Evolutionary conservation across 768 basidiomycete genomes (phyloP).

Genomic region (Pleurotus djamor): DNA sequence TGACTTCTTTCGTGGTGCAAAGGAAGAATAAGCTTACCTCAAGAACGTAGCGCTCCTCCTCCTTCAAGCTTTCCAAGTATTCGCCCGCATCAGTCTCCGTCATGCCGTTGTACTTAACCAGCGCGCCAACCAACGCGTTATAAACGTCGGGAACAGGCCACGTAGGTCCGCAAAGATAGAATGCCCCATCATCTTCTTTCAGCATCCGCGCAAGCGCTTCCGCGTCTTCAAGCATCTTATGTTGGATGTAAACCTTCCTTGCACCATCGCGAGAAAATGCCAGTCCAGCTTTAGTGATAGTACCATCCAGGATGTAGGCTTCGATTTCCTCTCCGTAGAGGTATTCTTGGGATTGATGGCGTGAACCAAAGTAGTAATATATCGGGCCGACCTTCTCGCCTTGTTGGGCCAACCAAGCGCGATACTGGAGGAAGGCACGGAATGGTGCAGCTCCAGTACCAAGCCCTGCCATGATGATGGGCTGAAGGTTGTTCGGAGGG

Average conservation of each 20-base stretch:
- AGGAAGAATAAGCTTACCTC: constrained; percentile 54
- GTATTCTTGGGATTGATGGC: constrained; percentile 93
- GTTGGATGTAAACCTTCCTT: constrained; percentile 97
- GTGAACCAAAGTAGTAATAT: constrained; percentile 98
- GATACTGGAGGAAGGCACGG: constrained; percentile 98
- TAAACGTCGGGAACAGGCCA: constrained; percentile 99
- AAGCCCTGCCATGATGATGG: constrained; percentile 97
- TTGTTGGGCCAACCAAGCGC: constrained; percentile 77
- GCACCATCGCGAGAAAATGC: constrained; percentile 95
- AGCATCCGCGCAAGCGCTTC: constrained; percentile 74
- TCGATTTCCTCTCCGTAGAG: constrained; percentile 97
- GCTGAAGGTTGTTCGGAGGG: constrained; percentile 80
- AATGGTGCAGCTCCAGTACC: constrained; percentile 99
- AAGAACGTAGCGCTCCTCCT: constrained; percentile 95
- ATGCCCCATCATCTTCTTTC: constrained; percentile 71
- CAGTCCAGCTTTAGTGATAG: constrained; percentile 88
- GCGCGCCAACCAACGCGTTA: constrained; percentile 83
- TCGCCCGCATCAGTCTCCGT: constrained; percentile 66
- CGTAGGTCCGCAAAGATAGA: constrained; percentile 97
- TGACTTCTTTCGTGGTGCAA: not conserved
- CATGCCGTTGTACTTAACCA: constrained; percentile 69
- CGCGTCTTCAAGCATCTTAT: constrained; percentile 95
- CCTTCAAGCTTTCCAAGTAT: constrained; percentile 88
- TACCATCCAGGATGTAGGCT: constrained; percentile 81
- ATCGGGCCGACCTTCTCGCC: constrained; percentile 85